Evolutionary conservation across 306 rosid species (phyloP), one percentile per base, ranked within the genome.

Genomic region (Sphenostylis stenocarpa): DNA sequence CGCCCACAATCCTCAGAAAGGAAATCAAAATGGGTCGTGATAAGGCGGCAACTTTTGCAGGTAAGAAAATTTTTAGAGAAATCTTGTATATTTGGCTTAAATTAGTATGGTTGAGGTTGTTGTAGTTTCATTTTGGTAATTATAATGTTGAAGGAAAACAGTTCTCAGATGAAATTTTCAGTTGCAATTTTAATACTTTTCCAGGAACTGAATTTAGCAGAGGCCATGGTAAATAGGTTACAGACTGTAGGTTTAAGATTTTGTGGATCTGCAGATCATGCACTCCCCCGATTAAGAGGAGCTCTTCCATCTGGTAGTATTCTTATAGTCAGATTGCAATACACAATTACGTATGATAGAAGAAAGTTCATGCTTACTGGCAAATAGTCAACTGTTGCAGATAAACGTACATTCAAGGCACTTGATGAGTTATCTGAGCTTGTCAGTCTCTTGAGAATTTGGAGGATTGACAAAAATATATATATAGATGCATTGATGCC

Each of bases 1-100:
- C 96, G 97, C 64, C 98, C 98, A 74, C 97, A 90, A 80, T 91
- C 97, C 67, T 73, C 97, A 53, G 89, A 86, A 79, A 88, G 95
- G 81, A 94, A 94, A 87, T 86, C 91, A 77, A 90, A 85, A 81
- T 94, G 97, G 98, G 93, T 51, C 24, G 96, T 94, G 58, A 90
- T 90, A 83, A 89, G 98, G 82, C 89, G 97, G 56, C 98, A 94
- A 73, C 94, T 94, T 81, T 87, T 91, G 83, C 98, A 94, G 97
- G 98, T 87, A 81, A 82, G 86, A 55, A 66, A 65, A 74, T 24
- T 69, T 72, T 38, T 49, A 63, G 56, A 68, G 34, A 48, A 61
- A 73, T 61, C 1, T 52, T 38, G 55, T 28, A 38, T 67, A 19
- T 60, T 70, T 73, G 77, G 55, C 47, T 76, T 45, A 69, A 53